Conservation (phyloP, 257 asterid genomes). For the Przewalskia tangutica region DNA sequence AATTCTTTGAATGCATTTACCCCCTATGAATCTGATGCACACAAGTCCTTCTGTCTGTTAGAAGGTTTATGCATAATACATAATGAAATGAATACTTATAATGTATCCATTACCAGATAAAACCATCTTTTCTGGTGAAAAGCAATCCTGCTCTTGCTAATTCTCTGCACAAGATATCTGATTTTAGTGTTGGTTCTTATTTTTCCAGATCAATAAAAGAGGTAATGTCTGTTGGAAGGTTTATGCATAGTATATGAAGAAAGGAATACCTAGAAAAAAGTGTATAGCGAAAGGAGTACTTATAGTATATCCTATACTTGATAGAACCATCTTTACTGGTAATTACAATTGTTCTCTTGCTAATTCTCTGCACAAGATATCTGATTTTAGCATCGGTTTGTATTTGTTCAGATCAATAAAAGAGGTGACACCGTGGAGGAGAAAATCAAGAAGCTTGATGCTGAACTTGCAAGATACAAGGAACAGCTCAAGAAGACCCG, state of each 20-base stretch:
- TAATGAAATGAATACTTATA: not conserved
- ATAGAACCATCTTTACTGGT: not conserved
- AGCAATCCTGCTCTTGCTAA: not conserved
- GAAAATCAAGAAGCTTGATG: constrained; percentile 77
- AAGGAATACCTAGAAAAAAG: too few species aligned
- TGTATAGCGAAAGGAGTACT: not conserved
- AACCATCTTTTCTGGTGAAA: not conserved
- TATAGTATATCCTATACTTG: not conserved
- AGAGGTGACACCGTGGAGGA: constrained; percentile 91
- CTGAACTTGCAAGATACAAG: constrained; percentile 60
- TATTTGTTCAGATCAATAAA: constrained; percentile 53
- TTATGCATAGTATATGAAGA: too few species aligned
- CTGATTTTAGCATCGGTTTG: not conserved
- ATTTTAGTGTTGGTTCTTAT: not conserved
- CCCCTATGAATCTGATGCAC: not conserved
- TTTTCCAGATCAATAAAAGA: constrained; percentile 69
- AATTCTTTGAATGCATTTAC: not conserved
- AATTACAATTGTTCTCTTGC: not conserved
- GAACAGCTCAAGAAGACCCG: constrained; percentile 92
- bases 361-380: not conserved
- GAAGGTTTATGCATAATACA: too few species aligned
- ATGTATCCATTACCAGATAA: not conserved
- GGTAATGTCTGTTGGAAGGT: constrained; percentile 32
- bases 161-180: not conserved
- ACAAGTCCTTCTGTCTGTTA: too few species aligned